Evolutionary conservation across 495 filamentous ascomycete genomes (phyloP).

Genomic region (Penicillium tannophilum): DNA sequence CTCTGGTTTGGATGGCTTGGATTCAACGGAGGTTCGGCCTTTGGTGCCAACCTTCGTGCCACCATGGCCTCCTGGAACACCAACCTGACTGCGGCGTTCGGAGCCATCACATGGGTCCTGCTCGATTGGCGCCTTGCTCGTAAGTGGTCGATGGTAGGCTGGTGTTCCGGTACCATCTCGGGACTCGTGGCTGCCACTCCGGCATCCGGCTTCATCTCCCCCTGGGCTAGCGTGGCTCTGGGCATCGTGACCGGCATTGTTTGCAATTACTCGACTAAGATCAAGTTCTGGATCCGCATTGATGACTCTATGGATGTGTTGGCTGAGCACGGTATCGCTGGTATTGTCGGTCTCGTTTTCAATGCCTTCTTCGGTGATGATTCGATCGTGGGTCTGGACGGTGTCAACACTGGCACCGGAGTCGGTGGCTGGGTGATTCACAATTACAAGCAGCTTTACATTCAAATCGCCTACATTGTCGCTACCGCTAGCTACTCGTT

Average conservation of each 20-base stretch:
- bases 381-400: slow-evolving; percentile 92
- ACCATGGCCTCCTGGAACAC: slow-evolving; percentile 98
- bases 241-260: slow-evolving; percentile 83
- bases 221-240: slow-evolving; percentile 85
- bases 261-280: slow-evolving; percentile 94
- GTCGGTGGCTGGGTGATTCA: slow-evolving; percentile 84
- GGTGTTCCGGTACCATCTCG: slow-evolving; percentile 93
- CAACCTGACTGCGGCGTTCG: slow-evolving; percentile 89
- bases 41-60: slow-evolving; percentile 93
- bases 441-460: slow-evolving; percentile 87
- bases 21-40: slow-evolving; percentile 97
- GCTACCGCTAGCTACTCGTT: slow-evolving; percentile 78
- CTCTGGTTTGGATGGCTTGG: slow-evolving; percentile 99
- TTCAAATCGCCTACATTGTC: slow-evolving; percentile 87
- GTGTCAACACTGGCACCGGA: slow-evolving; percentile 76
- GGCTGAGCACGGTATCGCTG: slow-evolving; percentile 94
- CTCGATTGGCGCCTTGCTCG: slow-evolving; percentile 92
- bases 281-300: slow-evolving; percentile 94
- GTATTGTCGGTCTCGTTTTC: slow-evolving; percentile 89
- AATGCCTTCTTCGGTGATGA: slow-evolving; percentile 87
- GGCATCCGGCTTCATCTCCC: slow-evolving; percentile 82
- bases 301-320: slow-evolving; percentile 98
- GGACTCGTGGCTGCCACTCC: slow-evolving; percentile 91
- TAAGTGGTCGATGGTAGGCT: slow-evolving; percentile 99
- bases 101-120: slow-evolving; percentile 83